phyloP scores from a whole-genome alignment of 768 basidiomycete species.

The Sporobolomyces roseus region DNA sequence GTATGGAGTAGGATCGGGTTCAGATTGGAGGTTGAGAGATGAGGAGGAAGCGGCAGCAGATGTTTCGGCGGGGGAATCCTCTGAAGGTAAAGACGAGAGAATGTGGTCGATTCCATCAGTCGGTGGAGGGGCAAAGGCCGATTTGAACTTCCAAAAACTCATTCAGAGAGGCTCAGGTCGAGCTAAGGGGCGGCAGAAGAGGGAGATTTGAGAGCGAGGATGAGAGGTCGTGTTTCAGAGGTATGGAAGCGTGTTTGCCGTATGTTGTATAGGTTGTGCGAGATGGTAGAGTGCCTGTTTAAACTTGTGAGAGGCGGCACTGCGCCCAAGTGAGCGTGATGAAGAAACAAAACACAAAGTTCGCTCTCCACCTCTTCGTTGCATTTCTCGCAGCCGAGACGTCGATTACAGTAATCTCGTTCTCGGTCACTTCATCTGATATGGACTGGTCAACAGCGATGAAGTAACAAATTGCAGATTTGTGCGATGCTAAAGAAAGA shows the following conservation, averaged over 20 bases:
- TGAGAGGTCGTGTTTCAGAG: neutral
- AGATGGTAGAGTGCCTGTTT: too few species aligned
- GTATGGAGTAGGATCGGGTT: conserved; percentile 5
- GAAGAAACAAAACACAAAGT: too few species aligned
- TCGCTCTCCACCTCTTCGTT: too few species aligned
- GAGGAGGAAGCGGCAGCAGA: neutral
- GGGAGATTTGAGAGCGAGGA: neutral
- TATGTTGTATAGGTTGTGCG: too few species aligned
- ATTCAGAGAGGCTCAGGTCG: neutral
- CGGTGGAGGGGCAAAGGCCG: conserved; percentile 18
- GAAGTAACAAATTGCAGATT: too few species aligned
- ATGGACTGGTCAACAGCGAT: too few species aligned
- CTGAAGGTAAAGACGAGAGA: conserved; percentile 18
- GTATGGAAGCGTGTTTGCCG: neutral
- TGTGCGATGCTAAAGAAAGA: too few species aligned
- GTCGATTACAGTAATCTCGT: too few species aligned
- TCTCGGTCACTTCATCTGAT: too few species aligned
- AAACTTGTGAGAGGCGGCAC: too few species aligned
- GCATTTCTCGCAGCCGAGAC: neutral
- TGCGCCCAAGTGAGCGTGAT: too few species aligned
- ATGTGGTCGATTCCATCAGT: conserved; percentile 30
- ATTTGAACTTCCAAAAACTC: conserved; percentile 33
- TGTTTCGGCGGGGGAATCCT: conserved; percentile 10
- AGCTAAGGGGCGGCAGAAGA: neutral
- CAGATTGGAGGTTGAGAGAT: neutral